Conservation (phyloP, 352 stramenopile genomes). For the Phytophthora meadii region DNA sequence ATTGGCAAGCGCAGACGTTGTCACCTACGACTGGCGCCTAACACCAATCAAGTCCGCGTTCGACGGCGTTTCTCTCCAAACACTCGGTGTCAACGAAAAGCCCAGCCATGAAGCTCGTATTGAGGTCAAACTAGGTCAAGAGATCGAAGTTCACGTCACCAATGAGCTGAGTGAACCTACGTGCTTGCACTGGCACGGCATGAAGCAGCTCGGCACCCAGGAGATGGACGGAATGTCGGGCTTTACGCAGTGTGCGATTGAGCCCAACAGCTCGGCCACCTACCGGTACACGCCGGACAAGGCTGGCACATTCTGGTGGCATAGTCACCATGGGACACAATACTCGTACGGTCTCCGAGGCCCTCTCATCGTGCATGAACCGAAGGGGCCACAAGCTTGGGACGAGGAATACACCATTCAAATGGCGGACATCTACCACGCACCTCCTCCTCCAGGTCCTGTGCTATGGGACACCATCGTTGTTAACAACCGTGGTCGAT, state of each 20-base stretch:
- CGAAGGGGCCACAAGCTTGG: constrained; percentile 14
- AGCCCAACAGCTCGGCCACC: constrained; percentile 20
- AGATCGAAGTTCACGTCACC: constrained; percentile 36
- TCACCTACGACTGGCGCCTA: constrained; percentile 24
- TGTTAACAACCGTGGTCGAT: constrained; percentile 38
- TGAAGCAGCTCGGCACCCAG: constrained; percentile 35
- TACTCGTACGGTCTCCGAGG: constrained; percentile 42
- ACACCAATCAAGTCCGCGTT: constrained; percentile 21
- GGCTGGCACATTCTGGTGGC: constrained; percentile 45
- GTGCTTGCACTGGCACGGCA: constrained; percentile 45
- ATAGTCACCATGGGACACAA: constrained; percentile 39
- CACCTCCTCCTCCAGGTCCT: constrained; percentile 6
- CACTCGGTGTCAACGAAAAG: constrained; percentile 31
- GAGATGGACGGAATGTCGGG: constrained; percentile 44
- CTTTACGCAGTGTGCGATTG: constrained; percentile 45
- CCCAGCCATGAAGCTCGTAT: constrained; percentile 19
- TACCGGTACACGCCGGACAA: constrained; percentile 46
- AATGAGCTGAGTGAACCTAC: constrained; percentile 27
- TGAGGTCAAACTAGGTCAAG: constrained; percentile 29
- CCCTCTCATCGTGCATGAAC: constrained; percentile 38
- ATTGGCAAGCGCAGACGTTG: neutral
- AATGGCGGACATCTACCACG: constrained; percentile 42
- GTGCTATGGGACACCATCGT: constrained; percentile 36
- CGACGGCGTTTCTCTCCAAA: constrained; percentile 23
- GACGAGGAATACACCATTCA: constrained; percentile 39